A percentile compares a stretch with the other conserved stretches of the same genome.
phyloP scores from a whole-genome alignment of 1,284 basidiomycete species.

The Irpex sp. region DNA sequence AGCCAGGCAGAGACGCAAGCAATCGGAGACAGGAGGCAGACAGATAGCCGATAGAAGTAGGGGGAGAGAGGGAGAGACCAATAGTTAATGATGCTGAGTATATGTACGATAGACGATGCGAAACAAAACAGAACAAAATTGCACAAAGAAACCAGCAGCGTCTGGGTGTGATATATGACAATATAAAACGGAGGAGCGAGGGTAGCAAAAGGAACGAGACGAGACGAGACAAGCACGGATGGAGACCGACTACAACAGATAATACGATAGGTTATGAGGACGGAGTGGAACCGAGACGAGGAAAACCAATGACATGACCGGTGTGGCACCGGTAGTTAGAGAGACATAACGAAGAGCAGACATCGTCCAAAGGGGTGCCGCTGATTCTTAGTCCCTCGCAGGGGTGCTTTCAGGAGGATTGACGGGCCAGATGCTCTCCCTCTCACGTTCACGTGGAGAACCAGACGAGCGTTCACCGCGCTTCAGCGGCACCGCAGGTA shows the following conservation, averaged over 20 bases:
- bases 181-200: neutral
- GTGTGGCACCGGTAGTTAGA: too few relatives aligned
- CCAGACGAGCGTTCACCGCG: constrained; percentile 24
- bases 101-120: constrained; percentile 1
- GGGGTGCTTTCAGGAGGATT: constrained; percentile 21
- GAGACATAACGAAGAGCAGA: too few relatives aligned
- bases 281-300: neutral
- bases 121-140: neutral
- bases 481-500: constrained; percentile 25
- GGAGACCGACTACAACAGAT: constrained; percentile 1
- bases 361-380: too few relatives aligned
- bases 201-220: neutral
- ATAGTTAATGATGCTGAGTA: neutral
- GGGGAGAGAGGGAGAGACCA: neutral
- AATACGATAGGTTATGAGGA: neutral
- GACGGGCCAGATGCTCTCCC: constrained; percentile 34
- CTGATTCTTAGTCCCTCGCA: neutral
- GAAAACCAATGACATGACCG: neutral
- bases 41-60: neutral
- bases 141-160: neutral
- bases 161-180: constrained; percentile 1
- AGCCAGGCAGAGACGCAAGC: neutral
- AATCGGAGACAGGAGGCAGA: neutral
- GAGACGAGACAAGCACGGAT: neutral
- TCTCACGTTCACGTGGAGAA: constrained; percentile 7